Percentiles rank a stretch among this genome's conserved stretches.
Evolutionary conservation across 2,329 filamentous ascomycete species (phyloP).

Genomic region (Fusarium luffae): DNA sequence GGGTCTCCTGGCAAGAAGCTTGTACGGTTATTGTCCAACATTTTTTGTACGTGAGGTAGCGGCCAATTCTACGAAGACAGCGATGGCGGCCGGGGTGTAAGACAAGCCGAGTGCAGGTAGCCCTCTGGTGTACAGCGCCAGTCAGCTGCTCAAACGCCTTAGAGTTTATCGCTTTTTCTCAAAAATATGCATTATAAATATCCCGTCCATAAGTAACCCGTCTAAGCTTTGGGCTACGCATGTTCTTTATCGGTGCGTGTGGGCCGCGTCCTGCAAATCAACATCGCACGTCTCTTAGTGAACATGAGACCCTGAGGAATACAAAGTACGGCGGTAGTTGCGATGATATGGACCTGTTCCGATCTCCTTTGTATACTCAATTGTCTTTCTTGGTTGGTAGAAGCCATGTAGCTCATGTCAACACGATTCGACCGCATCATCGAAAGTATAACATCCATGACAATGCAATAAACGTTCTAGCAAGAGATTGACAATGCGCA

Average conservation of each 20-base stretch:
- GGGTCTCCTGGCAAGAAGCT: no score
- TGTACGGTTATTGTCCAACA: neutral
- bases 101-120: neutral
- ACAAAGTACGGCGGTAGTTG: neutral
- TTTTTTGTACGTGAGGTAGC: neutral
- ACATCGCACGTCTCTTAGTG: neutral
- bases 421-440: neutral
- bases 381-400: neutral
- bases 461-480: neutral
- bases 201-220: no score
- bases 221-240: no score
- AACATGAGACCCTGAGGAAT: neutral
- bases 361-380: neutral
- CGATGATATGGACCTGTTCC: neutral
- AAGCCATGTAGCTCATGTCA: neutral
- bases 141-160: fast-evolving
- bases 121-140: neutral
- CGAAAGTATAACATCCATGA: neutral
- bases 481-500: no score
- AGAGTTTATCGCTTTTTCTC: neutral
- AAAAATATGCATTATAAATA: neutral
- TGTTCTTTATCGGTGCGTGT: neutral
- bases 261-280: neutral
- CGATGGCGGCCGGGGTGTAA: neutral
- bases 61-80: no score